Percentiles rank a stretch among this genome's conserved stretches.
These are phyloP conservation scores for Eruca vesicaria DNA, from an alignment of 441 rosid genomes.

Conservation along the genomic window DNA sequence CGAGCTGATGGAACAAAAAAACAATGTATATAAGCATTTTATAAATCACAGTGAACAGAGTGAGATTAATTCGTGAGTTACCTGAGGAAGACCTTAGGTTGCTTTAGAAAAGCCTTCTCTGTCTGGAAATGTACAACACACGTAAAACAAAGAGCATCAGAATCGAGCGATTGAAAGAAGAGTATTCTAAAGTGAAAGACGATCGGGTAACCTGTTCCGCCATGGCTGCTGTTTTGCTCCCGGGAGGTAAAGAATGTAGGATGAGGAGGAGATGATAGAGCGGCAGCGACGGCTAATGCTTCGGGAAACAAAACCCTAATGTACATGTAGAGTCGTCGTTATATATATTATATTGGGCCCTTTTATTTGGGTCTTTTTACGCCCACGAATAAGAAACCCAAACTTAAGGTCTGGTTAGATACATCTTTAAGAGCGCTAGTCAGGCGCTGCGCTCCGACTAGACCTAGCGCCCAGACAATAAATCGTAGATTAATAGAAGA, in stretches of 20 bases:
- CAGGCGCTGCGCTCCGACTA: too few relatives aligned
- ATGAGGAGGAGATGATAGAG: not conserved
- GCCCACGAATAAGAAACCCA: too few relatives aligned
- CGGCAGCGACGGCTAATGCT: not conserved
- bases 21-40: not conserved
- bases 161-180: not conserved
- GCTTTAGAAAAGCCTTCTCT: slow-evolving; percentile 27
- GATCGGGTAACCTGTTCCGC: slow-evolving; percentile 20
- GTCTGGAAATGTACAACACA: slow-evolving; percentile 1
- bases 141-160: not conserved
- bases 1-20: slow-evolving; percentile 37
- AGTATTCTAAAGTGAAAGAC: not conserved
- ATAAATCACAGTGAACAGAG: not conserved
- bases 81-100: slow-evolving; percentile 30
- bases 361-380: too few relatives aligned
- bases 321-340: too few relatives aligned
- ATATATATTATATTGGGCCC: too few relatives aligned
- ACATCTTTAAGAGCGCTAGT: too few relatives aligned
- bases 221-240: slow-evolving; percentile 11
- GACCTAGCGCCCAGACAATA: too few relatives aligned
- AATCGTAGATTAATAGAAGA: too few relatives aligned
- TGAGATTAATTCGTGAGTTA: not conserved
- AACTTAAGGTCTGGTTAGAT: too few relatives aligned
- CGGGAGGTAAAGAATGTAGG: not conserved
- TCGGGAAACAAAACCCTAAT: slow-evolving; percentile 3